These are phyloP conservation scores for Taxawa tesnikishii DNA, from an alignment of 2,329 filamentous ascomycete genomes.

Conservation along the genomic window DNA sequence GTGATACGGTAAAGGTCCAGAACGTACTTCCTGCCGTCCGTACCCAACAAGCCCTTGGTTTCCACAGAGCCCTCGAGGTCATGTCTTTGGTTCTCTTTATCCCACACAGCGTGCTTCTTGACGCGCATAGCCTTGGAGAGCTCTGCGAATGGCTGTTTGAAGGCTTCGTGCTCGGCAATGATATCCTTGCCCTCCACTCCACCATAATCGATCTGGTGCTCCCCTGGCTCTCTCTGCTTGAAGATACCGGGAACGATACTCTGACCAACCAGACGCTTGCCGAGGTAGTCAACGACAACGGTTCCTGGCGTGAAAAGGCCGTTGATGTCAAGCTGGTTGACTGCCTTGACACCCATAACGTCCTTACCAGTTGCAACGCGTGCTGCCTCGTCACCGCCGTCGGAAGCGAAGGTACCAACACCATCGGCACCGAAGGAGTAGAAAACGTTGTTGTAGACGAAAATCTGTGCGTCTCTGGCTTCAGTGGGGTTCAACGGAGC, in stretches of 20 bases:
- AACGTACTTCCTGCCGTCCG: conserved; percentile 94
- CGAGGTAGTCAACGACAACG: conserved; percentile 91
- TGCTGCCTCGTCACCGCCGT: conserved; percentile 93
- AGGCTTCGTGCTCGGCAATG: conserved; percentile 80
- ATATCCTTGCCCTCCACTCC: conserved; percentile 95
- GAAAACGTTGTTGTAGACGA: conserved; percentile 99
- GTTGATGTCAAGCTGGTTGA: conserved; percentile 94
- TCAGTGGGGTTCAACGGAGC: conserved; percentile 92
- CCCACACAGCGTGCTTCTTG: conserved; percentile 94
- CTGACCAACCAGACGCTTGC: conserved; percentile 93
- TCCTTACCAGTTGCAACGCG: conserved; percentile 95
- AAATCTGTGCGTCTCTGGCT: conserved; percentile 85
- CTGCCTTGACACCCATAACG: conserved; percentile 81
- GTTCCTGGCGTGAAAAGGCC: conserved; percentile 92
- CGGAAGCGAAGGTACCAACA: conserved; percentile 90
- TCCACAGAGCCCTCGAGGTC: conserved; percentile 93
- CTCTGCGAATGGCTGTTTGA: conserved; percentile 73
- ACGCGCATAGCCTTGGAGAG: conserved; percentile 82
- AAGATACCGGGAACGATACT: conserved; percentile 98
- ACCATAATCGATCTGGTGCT: conserved; percentile 98
- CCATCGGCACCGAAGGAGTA: conserved; percentile 97
- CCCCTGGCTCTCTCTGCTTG: conserved; percentile 92
- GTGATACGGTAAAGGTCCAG: conserved; percentile 92
- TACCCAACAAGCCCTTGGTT: conserved; percentile 94
- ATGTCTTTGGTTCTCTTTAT: conserved; percentile 83